phyloP scores from a whole-genome alignment of 805 yeast genomes.

The Metschnikowia similis region DNA sequence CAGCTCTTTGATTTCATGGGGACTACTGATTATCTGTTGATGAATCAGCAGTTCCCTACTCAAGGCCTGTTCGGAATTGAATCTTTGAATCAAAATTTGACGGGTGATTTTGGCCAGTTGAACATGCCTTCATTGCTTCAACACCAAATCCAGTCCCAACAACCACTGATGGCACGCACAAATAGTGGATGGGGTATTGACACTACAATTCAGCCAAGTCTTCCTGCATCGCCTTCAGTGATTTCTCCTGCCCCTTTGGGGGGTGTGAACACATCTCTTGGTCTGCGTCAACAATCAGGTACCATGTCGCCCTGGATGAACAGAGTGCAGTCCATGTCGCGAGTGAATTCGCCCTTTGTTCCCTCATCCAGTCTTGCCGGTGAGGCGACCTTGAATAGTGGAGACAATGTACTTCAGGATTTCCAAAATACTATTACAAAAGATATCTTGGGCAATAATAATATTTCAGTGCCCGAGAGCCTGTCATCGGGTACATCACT shows the following conservation, averaged over 20 bases:
- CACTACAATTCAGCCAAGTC: conserved; percentile 17
- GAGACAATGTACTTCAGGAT: conserved; percentile 32
- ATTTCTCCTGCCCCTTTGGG: conserved; percentile 19
- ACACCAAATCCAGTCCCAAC: conserved; percentile 26
- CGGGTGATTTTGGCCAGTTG: conserved; percentile 12
- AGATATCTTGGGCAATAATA: conserved; percentile 27
- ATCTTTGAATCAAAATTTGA: conserved; percentile 12
- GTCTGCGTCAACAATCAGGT: conserved; percentile 25
- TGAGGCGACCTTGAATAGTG: conserved; percentile 8
- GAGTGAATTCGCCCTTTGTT: conserved; percentile 40
- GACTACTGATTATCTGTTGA: conserved; percentile 13
- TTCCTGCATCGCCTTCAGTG: conserved; percentile 28
- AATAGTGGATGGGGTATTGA: conserved; percentile 42
- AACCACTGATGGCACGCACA: conserved; percentile 29
- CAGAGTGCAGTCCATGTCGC: conserved; percentile 29
- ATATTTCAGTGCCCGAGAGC: neutral
- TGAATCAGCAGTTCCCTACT: conserved; percentile 20
- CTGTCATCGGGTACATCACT: neutral
- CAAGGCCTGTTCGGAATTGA: conserved; percentile 27
- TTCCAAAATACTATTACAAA: conserved; percentile 39
- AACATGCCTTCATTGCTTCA: conserved; percentile 35
- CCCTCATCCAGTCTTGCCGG: conserved; percentile 16
- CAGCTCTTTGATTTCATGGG: conserved; percentile 18
- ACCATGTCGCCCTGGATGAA: conserved; percentile 42
- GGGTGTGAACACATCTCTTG: conserved; percentile 10